phyloP scores from a whole-genome alignment of 768 basidiomycete species.

The Lepiota subincarnata region DNA sequence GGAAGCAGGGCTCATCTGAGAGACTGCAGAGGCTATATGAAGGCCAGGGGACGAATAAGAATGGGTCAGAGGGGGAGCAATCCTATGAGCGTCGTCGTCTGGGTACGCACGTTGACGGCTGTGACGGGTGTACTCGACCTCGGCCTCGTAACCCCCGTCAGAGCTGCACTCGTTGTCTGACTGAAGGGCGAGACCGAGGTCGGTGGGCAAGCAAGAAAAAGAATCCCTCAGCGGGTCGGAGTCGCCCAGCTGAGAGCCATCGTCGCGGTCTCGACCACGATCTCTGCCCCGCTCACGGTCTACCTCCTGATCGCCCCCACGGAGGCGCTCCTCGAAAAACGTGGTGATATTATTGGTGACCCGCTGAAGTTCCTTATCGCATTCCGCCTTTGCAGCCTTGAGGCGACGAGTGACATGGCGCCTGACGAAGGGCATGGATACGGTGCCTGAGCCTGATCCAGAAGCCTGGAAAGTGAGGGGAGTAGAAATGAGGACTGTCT shows the following conservation, averaged over 20 bases:
- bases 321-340: slow-evolving; percentile 89
- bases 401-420: slow-evolving; percentile 92
- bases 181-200: slow-evolving; percentile 53
- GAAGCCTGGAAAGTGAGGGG: slow-evolving; percentile 41
- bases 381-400: slow-evolving; percentile 90
- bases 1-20: slow-evolving; percentile 63
- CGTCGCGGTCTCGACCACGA: slow-evolving; percentile 48
- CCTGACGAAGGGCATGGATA: slow-evolving; percentile 89
- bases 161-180: slow-evolving; percentile 65
- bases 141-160: slow-evolving; percentile 81
- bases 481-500: slow-evolving; percentile 52
- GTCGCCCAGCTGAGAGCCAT: slow-evolving; percentile 56
- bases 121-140: slow-evolving; percentile 61
- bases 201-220: slow-evolving; percentile 54
- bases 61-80: slow-evolving; percentile 45
- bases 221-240: slow-evolving; percentile 56
- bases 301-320: slow-evolving; percentile 68
- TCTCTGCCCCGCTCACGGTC: slow-evolving; percentile 57
- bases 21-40: slow-evolving; percentile 62
- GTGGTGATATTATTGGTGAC: slow-evolving; percentile 92
- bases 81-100: slow-evolving; percentile 33
- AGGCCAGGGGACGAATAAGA: slow-evolving; percentile 52
- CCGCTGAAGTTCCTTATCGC: slow-evolving; percentile 93
- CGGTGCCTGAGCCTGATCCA: slow-evolving; percentile 64
- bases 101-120: slow-evolving; percentile 74